Base-by-base conservation (phyloP, 192 early-diverging fungal species). In the Rhizophagus clarus region DNA sequence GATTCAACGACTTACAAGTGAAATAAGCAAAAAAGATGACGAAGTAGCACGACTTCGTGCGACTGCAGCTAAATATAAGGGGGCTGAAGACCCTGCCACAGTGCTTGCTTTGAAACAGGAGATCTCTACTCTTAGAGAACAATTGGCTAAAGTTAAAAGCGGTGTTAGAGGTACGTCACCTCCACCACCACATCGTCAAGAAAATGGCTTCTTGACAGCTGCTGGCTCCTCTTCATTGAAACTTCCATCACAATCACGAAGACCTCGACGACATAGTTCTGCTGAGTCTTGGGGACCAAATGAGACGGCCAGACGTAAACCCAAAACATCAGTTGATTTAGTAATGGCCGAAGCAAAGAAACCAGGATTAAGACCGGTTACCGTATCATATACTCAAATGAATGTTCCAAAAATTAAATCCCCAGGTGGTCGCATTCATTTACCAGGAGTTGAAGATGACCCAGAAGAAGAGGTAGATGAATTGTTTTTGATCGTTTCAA, bases 101-200 rank as follows among this genome's bases (percentile, higher is more conserved):
- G 88, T 93, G 8, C 79, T 85, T 6, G 92, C 90, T 31, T 86
- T 96, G 26, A 87, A 88, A 81, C 92, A 90, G 69, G 93, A 96
- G 80, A 92, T 94, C 49, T 85, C 90, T 20, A 85, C 88, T 24
- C 83, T 95, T 34, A 87, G 89, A 76, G 90, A 92, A 47, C 94
- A 96, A 81, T 85, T 96, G 49, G 84, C 91, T 67, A 87, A 91
- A 61, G 79, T 92, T n/a, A 90, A 91, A 67, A 90, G 87, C 10
- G 77, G 79, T 49, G 82, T 75, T 64, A 77, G 81, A 47, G 81
- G 81, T 8, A 81, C 81, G 6, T 17, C 77, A 4, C 68, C 77
- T 12, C 77, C 77, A 42, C 49, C 77, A 37, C 42, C 77, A 70
- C 74, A 81, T 37, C 73, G 80, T 8, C 81, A 66, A 72, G 81